A percentile compares a stretch with the other conserved stretches of the same genome.
Conservation (phyloP, 1,284 basidiomycete genomes). For the Puccinia hordei region DNA sequence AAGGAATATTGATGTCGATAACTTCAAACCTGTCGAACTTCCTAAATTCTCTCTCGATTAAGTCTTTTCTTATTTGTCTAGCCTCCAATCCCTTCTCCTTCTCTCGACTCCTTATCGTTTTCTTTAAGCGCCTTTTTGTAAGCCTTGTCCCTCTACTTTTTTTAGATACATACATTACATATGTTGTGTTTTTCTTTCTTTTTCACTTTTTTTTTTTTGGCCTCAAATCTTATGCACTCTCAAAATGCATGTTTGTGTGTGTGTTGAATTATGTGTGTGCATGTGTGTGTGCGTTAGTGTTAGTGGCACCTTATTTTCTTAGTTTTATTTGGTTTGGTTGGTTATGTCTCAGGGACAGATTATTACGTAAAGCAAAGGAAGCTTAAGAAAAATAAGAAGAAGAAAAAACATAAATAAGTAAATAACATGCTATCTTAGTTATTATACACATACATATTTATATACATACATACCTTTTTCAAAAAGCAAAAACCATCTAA, state of each 20-base stretch:
- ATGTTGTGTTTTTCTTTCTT: slow-evolving; percentile 6
- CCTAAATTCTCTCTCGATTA: slow-evolving; percentile 40
- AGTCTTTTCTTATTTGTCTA: not conserved
- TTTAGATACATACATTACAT: not conserved
- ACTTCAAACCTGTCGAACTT: slow-evolving; percentile 64
- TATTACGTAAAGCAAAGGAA: slow-evolving; percentile 10
- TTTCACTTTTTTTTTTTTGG: slow-evolving; percentile 18
- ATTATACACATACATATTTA: too few relatives aligned
- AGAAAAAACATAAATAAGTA: too few relatives aligned
- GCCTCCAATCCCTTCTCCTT: not conserved
- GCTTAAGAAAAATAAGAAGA: not conserved
- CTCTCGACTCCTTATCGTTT: not conserved
- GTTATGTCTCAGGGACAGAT: not conserved
- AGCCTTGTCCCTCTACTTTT: not conserved
- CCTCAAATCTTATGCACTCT: not conserved
- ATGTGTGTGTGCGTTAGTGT: slow-evolving; percentile 2
- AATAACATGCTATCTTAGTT: too few relatives aligned
- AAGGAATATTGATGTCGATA: slow-evolving; percentile 82
- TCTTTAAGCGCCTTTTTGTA: not conserved
- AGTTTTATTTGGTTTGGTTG: not conserved
- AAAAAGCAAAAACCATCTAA: too few relatives aligned
- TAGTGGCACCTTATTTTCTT: not conserved
- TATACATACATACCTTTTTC: too few relatives aligned
- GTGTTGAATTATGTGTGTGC: not conserved
- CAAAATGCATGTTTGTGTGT: not conserved